Evolutionary conservation across 257 asterid species (phyloP), one percentile per base, ranked within the genome.

Genomic region (Osmanthus fragrans): DNA sequence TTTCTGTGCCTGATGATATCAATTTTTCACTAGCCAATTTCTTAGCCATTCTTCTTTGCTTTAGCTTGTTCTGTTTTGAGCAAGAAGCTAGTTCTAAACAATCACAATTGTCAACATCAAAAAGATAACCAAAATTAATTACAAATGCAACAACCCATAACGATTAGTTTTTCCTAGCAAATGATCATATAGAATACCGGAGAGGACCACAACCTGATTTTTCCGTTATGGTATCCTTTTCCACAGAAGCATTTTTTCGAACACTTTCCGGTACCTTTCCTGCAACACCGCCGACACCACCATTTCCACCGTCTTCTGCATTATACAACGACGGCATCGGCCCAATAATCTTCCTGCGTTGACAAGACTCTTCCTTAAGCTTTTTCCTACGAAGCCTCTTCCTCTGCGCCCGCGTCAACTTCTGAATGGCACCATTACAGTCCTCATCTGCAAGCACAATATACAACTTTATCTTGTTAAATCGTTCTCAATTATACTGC

Each of bases 351-450:
- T 84, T 86, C 79, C 90, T 80, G 21, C 92, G 86, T 49, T 56
- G 84, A 7, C 87, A 73, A 56, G 86, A 79, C 8, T 83, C 80
- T 86, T 87, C 89, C 77, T 89, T 93, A 6, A 93, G 89, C 86
- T 91, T 91, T 86, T 82, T 88, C 81, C 84, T 86, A 16, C 96
- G 90, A 63, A 89, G 85, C 86, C 94, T 84, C 88, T 91, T 93
- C 80, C 97, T 88, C 78, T 91, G 92, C 15, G 97, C 94, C 84
- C 97, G 86, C 39, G 91, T 91, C 77, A 85, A 72, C 85, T 88
- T 92, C 78, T 74, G 83, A 45, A 70, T 8, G 54, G 76, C 81
- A 16, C 56, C 74, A 13, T 67, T 63, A 54, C 56, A 85, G 11
- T 75, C 83, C 34, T 78, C 92, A 85, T 83, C 90, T 88, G 77